phyloP scores from a whole-genome alignment of 768 basidiomycete species.

The Pholiota microspora region DNA sequence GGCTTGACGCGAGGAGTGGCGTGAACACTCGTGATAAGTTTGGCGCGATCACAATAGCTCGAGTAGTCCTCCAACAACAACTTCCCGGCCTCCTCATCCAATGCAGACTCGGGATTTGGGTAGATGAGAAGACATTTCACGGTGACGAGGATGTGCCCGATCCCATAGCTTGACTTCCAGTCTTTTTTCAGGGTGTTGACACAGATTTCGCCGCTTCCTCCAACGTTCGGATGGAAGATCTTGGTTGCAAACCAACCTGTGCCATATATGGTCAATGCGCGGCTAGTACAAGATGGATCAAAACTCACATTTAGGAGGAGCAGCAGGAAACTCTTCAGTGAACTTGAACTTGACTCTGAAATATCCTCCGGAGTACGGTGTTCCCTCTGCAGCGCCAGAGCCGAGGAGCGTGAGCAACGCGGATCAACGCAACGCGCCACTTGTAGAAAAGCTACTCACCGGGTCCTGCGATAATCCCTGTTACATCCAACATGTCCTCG shows the following conservation, averaged over 20 bases:
- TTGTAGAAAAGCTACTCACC: slow-evolving; percentile 48
- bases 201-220: slow-evolving; percentile 86
- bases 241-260: slow-evolving; percentile 89
- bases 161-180: slow-evolving; percentile 91
- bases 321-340: slow-evolving; percentile 90
- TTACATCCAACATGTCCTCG: slow-evolving; percentile 85
- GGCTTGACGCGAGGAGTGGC: slow-evolving; percentile 79
- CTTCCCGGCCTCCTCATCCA: slow-evolving; percentile 96
- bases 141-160: slow-evolving; percentile 87
- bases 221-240: slow-evolving; percentile 98
- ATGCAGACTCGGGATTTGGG: slow-evolving; percentile 93
- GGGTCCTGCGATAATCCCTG: slow-evolving; percentile 87
- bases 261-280: neutral
- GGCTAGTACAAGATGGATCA: neutral
- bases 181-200: slow-evolving; percentile 98
- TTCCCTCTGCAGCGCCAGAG: slow-evolving; percentile 40
- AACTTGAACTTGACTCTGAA: slow-evolving; percentile 83
- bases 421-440: slow-evolving; percentile 4
- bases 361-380: slow-evolving; percentile 67
- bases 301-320: slow-evolving; percentile 85
- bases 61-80: slow-evolving; percentile 87
- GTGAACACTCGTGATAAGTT: slow-evolving; percentile 88
- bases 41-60: slow-evolving; percentile 82
- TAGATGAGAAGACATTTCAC: slow-evolving; percentile 96
- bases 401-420: neutral